phyloP scores from a whole-genome alignment of 257 asterid species.

The Forsythia suspensa region DNA sequence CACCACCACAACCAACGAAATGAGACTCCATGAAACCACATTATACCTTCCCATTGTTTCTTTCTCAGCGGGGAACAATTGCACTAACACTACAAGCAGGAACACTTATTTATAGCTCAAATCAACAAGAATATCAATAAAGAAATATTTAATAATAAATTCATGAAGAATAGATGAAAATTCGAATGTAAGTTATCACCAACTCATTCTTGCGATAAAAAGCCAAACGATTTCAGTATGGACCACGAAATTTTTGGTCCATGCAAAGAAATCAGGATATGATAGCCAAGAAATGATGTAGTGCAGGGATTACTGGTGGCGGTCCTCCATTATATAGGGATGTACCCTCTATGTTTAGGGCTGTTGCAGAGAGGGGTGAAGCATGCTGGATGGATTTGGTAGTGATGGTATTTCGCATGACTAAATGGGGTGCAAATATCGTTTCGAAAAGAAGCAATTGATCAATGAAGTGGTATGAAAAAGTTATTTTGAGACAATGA shows the following conservation, averaged over 20 bases:
- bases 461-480: no score
- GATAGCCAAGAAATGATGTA: neutral
- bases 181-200: neutral
- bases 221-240: no score
- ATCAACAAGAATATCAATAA: slow-evolving; percentile 4
- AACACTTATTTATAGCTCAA: slow-evolving; percentile 3
- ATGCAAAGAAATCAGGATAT: neutral
- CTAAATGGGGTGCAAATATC: neutral
- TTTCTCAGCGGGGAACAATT: no score
- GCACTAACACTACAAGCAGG: no score
- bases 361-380: neutral
- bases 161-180: neutral
- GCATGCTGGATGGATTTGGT: slow-evolving; percentile 38
- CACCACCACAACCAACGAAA: slow-evolving; percentile 36
- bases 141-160: neutral
- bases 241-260: neutral
- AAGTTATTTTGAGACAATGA: no score
- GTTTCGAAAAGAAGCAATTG: neutral
- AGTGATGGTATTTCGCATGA: slow-evolving; percentile 38
- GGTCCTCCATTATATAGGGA: slow-evolving; percentile 25
- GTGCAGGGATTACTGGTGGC: slow-evolving; percentile 11
- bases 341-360: neutral
- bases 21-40: slow-evolving; percentile 24
- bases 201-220: neutral
- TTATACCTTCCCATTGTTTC: slow-evolving; percentile 27